Conservation (phyloP, 2,329 filamentous ascomycete genomes). For the Aspergillus pseudonomiae region DNA sequence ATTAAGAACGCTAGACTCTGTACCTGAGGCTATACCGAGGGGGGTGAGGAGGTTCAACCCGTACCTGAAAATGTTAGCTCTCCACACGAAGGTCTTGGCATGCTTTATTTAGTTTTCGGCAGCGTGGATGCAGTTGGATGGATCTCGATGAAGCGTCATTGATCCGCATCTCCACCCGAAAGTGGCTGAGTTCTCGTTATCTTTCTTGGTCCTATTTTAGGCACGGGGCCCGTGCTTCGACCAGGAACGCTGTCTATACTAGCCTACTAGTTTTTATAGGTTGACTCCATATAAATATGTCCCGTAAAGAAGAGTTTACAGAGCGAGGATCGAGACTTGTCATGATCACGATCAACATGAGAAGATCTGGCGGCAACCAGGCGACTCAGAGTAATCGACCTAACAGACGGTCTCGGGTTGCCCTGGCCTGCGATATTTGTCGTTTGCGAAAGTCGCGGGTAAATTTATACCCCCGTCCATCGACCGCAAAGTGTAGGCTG, state of each 20-base stretch:
- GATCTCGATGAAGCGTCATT: background rate
- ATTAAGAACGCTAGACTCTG: background rate
- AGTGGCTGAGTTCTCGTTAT: background rate
- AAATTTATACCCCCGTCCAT: background rate
- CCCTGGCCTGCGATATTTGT: slow-evolving; percentile 45
- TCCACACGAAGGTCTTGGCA: background rate
- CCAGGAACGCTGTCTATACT: background rate
- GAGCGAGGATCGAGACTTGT: background rate
- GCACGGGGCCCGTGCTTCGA: background rate
- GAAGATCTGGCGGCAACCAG: background rate
- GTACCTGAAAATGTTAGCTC: background rate
- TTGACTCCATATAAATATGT: background rate
- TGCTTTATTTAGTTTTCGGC: background rate
- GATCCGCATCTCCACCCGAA: background rate
- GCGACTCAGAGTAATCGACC: background rate
- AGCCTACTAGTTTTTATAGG: background rate
- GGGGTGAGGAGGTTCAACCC: background rate
- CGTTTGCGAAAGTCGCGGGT: slow-evolving; percentile 34
- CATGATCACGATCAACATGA: background rate
- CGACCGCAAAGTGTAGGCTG: background rate
- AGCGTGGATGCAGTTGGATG: background rate
- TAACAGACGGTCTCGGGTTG: slow-evolving; percentile 41
- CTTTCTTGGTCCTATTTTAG: background rate
- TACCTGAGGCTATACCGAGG: background rate
- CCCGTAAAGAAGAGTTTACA: background rate